A percentile compares a stretch with the other conserved stretches of the same genome.
These are phyloP conservation scores for Amylocystis lapponica DNA, from an alignment of 768 basidiomycete genomes.

Conservation along the genomic window DNA sequence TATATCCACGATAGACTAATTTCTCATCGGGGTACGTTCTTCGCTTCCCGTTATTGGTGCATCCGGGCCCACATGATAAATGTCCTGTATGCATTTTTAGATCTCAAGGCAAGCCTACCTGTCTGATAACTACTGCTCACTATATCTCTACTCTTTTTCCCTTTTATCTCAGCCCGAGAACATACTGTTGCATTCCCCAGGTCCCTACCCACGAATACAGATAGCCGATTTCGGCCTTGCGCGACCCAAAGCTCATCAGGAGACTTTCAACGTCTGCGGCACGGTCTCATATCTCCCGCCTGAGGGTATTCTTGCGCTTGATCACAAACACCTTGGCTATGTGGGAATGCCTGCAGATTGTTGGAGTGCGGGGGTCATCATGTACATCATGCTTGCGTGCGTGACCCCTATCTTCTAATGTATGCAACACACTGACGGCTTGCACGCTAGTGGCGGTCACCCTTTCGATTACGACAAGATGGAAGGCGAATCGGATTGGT, in stretches of 20 bases:
- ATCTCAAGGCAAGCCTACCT: constrained; percentile 50
- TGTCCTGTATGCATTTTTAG: constrained; percentile 26
- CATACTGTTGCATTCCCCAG: constrained; percentile 71
- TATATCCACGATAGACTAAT: constrained; percentile 70
- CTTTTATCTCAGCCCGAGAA: constrained; percentile 60
- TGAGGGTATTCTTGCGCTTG: constrained; percentile 76
- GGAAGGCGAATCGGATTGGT: constrained; percentile 17
- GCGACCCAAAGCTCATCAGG: constrained; percentile 70
- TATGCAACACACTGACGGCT: not conserved
- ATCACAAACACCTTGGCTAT: constrained; percentile 68
- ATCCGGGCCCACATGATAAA: not conserved
- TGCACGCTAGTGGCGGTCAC: constrained; percentile 54
- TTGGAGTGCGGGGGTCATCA: constrained; percentile 79
- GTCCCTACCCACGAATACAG: constrained; percentile 77
- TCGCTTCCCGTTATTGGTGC: not conserved
- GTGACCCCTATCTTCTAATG: constrained; percentile 23
- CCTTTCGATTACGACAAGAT: constrained; percentile 62
- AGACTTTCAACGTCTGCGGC: constrained; percentile 83
- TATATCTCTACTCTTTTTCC: not conserved
- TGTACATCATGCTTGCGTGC: constrained; percentile 82
- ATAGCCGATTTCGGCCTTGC: constrained; percentile 88
- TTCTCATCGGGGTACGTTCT: constrained; percentile 66
- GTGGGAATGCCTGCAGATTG: constrained; percentile 84
- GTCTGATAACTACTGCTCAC: too few species aligned
- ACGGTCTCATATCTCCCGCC: constrained; percentile 84